Percentiles rank a stretch among this genome's conserved stretches.
Conservation (phyloP, 2,329 filamentous ascomycete genomes). For the Beauveria sp. region DNA sequence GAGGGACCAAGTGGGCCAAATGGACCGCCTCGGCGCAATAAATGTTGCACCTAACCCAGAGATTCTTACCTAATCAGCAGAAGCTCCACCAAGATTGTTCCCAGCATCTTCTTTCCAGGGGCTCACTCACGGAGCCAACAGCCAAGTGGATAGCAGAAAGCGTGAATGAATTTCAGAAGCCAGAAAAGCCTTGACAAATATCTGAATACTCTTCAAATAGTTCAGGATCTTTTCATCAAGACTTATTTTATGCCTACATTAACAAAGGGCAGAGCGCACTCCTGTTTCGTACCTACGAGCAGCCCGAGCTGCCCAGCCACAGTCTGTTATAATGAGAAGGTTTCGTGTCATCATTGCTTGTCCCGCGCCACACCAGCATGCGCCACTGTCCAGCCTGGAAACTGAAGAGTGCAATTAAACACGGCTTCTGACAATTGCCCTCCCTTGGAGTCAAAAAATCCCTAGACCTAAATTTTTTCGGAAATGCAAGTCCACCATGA, state of each 20-base stretch:
- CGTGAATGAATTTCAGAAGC: too few species aligned
- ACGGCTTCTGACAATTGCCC: neutral
- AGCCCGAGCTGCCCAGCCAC: neutral
- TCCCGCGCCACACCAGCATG: neutral
- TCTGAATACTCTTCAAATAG: too few species aligned
- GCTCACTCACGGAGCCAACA: neutral
- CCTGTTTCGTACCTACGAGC: too few species aligned
- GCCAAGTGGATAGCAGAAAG: neutral
- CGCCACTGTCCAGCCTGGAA: neutral
- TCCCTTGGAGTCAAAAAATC: too few species aligned
- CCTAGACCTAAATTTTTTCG: neutral
- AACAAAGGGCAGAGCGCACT: too few species aligned
- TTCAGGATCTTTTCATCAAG: too few species aligned
- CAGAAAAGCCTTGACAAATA: too few species aligned
- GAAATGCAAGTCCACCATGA: neutral
- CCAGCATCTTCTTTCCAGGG: neutral
- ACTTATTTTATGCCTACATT: too few species aligned
- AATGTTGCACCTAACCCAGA: conserved; percentile 10
- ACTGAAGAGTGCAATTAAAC: neutral
- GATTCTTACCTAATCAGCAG: conserved; percentile 3
- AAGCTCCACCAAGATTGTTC: neutral
- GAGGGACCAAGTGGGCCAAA: neutral
- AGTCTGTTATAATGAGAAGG: neutral
- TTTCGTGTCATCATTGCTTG: neutral
- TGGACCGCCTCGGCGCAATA: neutral